phyloP scores from a whole-genome alignment of 371 early-diverging fungal species.

The Thermomucor indicae-seudaticae region DNA sequence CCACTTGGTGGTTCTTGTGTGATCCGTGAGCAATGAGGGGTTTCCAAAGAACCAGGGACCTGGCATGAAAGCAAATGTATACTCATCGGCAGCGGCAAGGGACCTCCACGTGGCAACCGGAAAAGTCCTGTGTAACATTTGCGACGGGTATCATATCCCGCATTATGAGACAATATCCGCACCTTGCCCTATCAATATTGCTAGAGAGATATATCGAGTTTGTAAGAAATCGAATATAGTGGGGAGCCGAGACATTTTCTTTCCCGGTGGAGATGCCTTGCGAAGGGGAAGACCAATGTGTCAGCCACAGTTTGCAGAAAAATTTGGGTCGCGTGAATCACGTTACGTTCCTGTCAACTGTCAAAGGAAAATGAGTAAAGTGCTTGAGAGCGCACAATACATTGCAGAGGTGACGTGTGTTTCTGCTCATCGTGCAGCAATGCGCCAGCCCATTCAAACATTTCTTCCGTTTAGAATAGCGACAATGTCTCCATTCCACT shows the following conservation, averaged over 20 bases:
- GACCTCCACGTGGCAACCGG: too few species aligned
- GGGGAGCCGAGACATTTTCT: too few species aligned
- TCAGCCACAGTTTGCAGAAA: neutral
- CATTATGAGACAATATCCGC: too few species aligned
- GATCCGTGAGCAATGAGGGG: too few species aligned
- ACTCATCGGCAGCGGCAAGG: too few species aligned
- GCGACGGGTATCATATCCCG: too few species aligned
- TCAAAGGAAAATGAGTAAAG: slow-evolving; percentile 11
- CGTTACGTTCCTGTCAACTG: neutral
- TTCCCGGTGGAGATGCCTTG: too few species aligned
- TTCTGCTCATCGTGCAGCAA: neutral
- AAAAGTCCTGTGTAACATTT: too few species aligned
- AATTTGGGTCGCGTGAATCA: neutral
- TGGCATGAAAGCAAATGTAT: too few species aligned
- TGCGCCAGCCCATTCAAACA: neutral
- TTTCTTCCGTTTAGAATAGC: slow-evolving; percentile 42
- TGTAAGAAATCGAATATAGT: neutral
- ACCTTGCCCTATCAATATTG: neutral
- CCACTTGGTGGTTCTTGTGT: too few species aligned
- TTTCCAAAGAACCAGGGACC: too few species aligned
- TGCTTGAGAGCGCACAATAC: slow-evolving; percentile 56
- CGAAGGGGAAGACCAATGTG: neutral
- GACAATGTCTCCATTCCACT: slow-evolving; percentile 58
- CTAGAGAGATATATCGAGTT: neutral
- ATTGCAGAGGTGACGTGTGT: slow-evolving; percentile 40